Evolutionary conservation across 2,329 filamentous ascomycete genomes (phyloP).

Genomic region (Colletotrichum siamense): DNA sequence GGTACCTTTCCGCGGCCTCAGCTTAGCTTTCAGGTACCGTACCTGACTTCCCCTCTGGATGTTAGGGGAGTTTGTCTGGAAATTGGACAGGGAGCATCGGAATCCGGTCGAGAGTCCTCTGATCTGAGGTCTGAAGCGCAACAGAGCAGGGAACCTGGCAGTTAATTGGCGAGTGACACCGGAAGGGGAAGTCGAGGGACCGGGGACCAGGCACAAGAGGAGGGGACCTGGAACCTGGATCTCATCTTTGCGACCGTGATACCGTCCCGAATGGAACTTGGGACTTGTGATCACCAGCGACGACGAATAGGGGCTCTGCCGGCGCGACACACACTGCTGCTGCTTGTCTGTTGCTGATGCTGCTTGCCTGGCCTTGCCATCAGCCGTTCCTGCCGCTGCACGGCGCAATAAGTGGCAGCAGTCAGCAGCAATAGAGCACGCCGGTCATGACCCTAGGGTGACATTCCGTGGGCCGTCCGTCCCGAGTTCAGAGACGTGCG

Average conservation of each 20-base stretch:
- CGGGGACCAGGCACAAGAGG: not conserved
- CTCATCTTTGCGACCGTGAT: not conserved
- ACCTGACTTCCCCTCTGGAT: not conserved
- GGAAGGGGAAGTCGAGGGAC: not conserved
- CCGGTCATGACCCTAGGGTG: not conserved
- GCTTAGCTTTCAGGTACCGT: not conserved
- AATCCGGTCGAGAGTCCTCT: conserved; percentile 8
- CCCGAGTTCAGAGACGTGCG: conserved; percentile 1
- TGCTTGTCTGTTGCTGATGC: not conserved
- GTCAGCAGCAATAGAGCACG: not conserved
- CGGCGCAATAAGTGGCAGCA: not conserved
- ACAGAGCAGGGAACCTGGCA: conserved; percentile 9
- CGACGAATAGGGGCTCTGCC: not conserved
- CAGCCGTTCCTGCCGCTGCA: not conserved
- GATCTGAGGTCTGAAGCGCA: conserved; percentile 17
- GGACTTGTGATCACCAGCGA: not conserved
- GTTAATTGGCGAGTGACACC: not conserved
- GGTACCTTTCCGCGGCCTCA: not conserved
- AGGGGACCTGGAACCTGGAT: not conserved
- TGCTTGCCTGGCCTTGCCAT: not conserved
- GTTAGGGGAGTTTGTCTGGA: not conserved
- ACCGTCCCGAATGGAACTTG: not conserved
- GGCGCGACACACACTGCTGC: not conserved
- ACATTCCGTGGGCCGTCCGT: not conserved
- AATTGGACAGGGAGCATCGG: conserved; percentile 10